These are phyloP conservation scores for Hamamelis virginiana DNA, from an alignment of 164 flowering plant species.

Conservation along the genomic window DNA sequence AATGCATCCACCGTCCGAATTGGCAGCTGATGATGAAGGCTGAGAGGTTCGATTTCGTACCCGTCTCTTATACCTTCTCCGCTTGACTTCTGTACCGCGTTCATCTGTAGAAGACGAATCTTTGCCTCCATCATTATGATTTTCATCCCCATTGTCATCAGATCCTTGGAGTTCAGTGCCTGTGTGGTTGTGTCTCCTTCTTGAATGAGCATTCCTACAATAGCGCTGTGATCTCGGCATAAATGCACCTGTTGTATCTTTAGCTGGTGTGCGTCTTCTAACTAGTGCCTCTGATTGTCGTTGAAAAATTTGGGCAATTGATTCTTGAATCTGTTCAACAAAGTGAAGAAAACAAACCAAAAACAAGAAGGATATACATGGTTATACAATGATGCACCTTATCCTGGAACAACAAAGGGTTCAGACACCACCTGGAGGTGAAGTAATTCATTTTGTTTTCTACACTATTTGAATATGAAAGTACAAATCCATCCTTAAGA, in stretches of 20 bases:
- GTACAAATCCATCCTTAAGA: neutral
- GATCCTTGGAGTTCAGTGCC: slow-evolving; percentile 50
- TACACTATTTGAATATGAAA: neutral
- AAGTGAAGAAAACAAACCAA: neutral
- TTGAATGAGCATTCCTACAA: neutral
- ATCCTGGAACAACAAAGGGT: neutral
- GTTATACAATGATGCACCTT: neutral
- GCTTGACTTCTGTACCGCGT: slow-evolving; percentile 43
- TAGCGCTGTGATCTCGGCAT: slow-evolving; percentile 47
- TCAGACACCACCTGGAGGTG: neutral
- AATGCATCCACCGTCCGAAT: slow-evolving; percentile 39
- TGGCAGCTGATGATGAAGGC: slow-evolving; percentile 42
- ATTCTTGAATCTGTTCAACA: slow-evolving; percentile 75
- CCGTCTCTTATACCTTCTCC: slow-evolving; percentile 54
- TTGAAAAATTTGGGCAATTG: slow-evolving; percentile 72
- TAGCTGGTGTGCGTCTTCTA: slow-evolving; percentile 48
- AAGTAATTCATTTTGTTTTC: neutral
- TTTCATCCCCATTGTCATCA: slow-evolving; percentile 66
- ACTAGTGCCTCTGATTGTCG: slow-evolving; percentile 83
- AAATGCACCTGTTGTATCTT: slow-evolving; percentile 42
- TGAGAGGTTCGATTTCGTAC: slow-evolving; percentile 35
- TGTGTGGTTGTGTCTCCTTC: slow-evolving; percentile 47
- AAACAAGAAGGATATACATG: neutral
- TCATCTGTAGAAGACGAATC: slow-evolving; percentile 84
- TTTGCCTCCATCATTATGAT: slow-evolving; percentile 56